A percentile compares a stretch with the other conserved stretches of the same genome.
phyloP scores from a whole-genome alignment of 305 asterid species.

The Euphrasia arctica region DNA sequence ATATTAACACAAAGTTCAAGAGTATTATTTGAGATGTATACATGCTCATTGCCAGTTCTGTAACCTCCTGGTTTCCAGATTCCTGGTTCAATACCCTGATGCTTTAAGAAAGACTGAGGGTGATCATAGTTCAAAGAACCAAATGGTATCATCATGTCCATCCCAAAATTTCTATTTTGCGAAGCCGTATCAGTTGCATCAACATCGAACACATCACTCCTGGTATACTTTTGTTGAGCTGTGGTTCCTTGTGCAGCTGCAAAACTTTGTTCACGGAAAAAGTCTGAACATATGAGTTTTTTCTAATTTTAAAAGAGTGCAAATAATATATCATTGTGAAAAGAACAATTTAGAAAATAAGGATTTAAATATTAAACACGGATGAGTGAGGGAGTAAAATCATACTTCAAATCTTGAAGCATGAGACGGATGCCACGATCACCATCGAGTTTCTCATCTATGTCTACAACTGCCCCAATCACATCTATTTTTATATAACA shows the following conservation, averaged over 20 bases:
- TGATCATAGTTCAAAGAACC: conserved; percentile 29
- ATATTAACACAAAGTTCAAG: conserved; percentile 16
- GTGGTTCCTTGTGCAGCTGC: conserved; percentile 43
- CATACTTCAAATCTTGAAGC: no score
- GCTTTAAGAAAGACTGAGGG: conserved; percentile 22
- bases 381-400: no score
- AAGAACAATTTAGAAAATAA: no score
- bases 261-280: conserved; percentile 20
- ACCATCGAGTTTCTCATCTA: no score
- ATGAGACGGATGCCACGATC: no score
- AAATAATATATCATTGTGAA: neutral
- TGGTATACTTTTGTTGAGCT: conserved; percentile 24
- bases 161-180: conserved; percentile 26
- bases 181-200: conserved; percentile 35
- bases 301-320: neutral
- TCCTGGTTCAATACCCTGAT: conserved; percentile 26
- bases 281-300: conserved; percentile 4
- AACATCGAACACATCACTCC: conserved; percentile 28
- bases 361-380: no score
- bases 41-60: conserved; percentile 33
- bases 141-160: conserved; percentile 27
- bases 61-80: conserved; percentile 32
- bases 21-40: conserved; percentile 23
- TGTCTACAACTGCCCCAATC: no score
- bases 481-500: no score